Conservation (phyloP, 148 eudicot species). For the Rhododendron ferrugineum region DNA sequence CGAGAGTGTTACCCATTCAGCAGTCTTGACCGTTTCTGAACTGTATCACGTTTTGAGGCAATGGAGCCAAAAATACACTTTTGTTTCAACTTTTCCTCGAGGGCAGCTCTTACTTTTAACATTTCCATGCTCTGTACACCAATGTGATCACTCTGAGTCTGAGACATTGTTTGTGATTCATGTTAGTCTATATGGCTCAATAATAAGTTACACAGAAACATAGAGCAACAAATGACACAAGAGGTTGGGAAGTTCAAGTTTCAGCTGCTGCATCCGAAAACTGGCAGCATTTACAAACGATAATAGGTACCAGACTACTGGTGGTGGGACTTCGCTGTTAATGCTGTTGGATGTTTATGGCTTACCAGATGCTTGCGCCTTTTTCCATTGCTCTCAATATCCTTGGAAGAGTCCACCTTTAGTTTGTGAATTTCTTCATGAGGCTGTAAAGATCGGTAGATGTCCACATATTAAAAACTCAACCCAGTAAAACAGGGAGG, state of each 20-base stretch:
- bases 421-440: slow-evolving; percentile 28
- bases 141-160: slow-evolving; percentile 46
- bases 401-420: slow-evolving; percentile 24
- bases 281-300: neutral
- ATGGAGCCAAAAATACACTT: slow-evolving; percentile 53
- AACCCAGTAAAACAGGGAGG: slow-evolving; percentile 2
- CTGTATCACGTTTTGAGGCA: slow-evolving; percentile 28
- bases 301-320: neutral
- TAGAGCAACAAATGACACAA: slow-evolving; percentile 1
- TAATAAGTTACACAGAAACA: neutral
- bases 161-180: slow-evolving; percentile 11
- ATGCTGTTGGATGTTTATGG: neutral
- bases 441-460: slow-evolving; percentile 19
- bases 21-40: slow-evolving; percentile 30
- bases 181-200: neutral
- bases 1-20: slow-evolving; percentile 50
- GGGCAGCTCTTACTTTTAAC: slow-evolving; percentile 75
- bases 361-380: slow-evolving; percentile 29
- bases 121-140: slow-evolving; percentile 69
- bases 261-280: neutral
- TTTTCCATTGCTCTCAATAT: slow-evolving; percentile 23
- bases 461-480: neutral
- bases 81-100: slow-evolving; percentile 80
- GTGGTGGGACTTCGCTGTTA: neutral
- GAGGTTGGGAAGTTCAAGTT: neutral